phyloP scores from a whole-genome alignment of 2,329 filamentous ascomycete species.

The Ceratocystis lukuohia region DNA sequence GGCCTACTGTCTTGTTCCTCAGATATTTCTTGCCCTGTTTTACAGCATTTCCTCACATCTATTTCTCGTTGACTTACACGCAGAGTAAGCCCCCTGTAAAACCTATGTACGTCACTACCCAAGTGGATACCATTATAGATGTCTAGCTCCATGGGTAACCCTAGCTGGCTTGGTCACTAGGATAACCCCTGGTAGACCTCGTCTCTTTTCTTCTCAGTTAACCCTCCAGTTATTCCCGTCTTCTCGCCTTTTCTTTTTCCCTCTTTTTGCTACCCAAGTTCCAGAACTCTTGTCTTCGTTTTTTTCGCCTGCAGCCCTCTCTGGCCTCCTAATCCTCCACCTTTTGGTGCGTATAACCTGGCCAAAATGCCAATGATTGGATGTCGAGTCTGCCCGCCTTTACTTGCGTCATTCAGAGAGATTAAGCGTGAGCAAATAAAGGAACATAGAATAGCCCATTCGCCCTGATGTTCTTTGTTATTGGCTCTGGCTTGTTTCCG shows the following conservation, averaged over 20 bases:
- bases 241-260: not conserved
- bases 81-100: not conserved
- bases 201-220: not conserved
- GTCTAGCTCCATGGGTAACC: not conserved
- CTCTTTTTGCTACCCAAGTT: not conserved
- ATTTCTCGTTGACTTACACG: not conserved
- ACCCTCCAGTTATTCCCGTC: no score
- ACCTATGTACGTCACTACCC: not conserved
- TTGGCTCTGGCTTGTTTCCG: not conserved
- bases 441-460: not conserved
- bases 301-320: not conserved
- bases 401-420: constrained; percentile 1
- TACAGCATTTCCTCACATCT: not conserved
- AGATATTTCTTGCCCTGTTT: not conserved
- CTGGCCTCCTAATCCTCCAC: not conserved
- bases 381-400: not conserved
- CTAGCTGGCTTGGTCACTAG: not conserved
- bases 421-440: not conserved
- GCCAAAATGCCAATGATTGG: not conserved
- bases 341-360: not conserved
- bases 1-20: not conserved
- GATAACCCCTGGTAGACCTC: not conserved
- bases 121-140: not conserved
- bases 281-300: not conserved
- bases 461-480: not conserved